Percentiles rank a stretch among this genome's conserved stretches.
Evolutionary conservation across 2,329 filamentous ascomycete species (phyloP).

Genomic region (Pochonia chlamydosporia): DNA sequence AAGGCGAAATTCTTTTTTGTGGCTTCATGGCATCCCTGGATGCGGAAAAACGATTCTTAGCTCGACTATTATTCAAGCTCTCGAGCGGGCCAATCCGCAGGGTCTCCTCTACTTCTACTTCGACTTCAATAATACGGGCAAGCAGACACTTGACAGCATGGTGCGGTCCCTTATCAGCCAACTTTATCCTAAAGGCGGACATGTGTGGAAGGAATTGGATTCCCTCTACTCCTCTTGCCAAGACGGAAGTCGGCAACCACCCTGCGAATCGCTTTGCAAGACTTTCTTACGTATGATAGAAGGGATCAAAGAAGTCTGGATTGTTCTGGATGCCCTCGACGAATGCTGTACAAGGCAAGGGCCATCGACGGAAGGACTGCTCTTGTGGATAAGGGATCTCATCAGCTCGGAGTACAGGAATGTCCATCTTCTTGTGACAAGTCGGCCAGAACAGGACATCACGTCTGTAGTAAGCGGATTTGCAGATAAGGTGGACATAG

Average conservation of each 20-base stretch:
- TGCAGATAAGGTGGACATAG: not conserved
- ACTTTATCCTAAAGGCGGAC: not conserved
- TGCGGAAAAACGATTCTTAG: constrained; percentile 1
- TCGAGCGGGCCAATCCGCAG: not conserved
- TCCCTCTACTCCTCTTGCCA: not conserved
- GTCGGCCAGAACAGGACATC: not conserved
- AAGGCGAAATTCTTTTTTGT: not conserved
- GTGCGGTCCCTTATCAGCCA: no score
- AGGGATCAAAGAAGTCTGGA: not conserved
- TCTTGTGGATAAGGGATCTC: no score
- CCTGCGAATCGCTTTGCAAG: no score
- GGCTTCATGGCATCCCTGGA: not conserved
- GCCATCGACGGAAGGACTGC: no score
- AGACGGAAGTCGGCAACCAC: not conserved
- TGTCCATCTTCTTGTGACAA: no score
- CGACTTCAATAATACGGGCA: not conserved
- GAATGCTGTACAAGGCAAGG: no score
- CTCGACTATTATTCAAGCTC: not conserved
- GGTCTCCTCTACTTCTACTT: constrained; percentile 4
- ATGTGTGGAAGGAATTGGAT: not conserved
- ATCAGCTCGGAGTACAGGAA: no score
- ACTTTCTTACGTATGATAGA: no score
- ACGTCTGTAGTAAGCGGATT: not conserved
- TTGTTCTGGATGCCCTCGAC: not conserved
- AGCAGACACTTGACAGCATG: not conserved